Evolutionary conservation across 2,329 filamentous ascomycete genomes (phyloP), one percentile per base, ranked within the genome.

Genomic region (Pseudogymnoascus sp.): DNA sequence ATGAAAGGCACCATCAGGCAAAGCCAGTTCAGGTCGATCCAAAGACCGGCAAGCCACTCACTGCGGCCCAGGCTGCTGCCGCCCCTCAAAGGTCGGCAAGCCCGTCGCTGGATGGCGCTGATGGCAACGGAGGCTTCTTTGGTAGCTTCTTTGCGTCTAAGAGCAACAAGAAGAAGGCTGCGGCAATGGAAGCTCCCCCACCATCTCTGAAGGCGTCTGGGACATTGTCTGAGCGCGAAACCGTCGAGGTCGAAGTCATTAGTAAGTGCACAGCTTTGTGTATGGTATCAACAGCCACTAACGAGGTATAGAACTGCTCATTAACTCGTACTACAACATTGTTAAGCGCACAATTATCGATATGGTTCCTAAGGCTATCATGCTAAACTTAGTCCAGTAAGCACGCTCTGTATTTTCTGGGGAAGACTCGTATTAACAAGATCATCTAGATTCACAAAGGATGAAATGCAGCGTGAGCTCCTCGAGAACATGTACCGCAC

Each of bases 121-220:
- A 76, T 64, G 74, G 75, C 60, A 90, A 90, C 72, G 79, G 82
- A 63, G 92, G 93, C 37, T 99, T 99, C 83, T 99, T 99, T 70
- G 94, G 94, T 68, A 96, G 90, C 71, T 99, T 99, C 84, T 99
- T 97, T 73, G 91, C 94, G 9, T 92, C 90, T 72, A 99, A 97
- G 84, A 26, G n/a, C 57, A 99, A 97, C 80, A 99, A 97, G 86
- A 99, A 99, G 84, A 97, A 97, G 87, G 95, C 96, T 78, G 94
- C 94, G n/a, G 92, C 93, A 57, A 99, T 99, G 94, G 94, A 99
- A 74, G 82, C 94, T 11, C 94, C 94, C 39, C 94, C 94, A 65
- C 85, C 94, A 31, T 93, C 86, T 41, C 84, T 99, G 62, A 99
- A 97, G 80, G 94, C 94, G 35, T 96, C 91, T 2, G 93, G 94